Evolutionary conservation across 352 stramenopile species (phyloP).

Genomic region (Pythium phragmitis): DNA sequence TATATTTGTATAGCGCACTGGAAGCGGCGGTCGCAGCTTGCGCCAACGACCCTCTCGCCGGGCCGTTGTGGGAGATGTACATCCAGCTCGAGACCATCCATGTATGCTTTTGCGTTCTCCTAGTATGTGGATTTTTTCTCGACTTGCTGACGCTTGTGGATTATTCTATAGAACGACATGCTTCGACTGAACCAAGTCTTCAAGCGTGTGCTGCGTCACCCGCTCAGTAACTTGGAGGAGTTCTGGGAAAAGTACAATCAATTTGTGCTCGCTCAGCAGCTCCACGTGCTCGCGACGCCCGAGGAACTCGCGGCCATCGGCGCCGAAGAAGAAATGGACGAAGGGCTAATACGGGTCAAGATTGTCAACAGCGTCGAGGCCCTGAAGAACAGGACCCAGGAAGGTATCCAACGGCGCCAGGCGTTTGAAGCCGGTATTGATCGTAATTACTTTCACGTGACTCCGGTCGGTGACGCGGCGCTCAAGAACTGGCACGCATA

Average conservation of each 20-base stretch:
- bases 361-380: slow-evolving; percentile 76
- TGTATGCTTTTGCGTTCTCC: slow-evolving; percentile 30
- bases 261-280: slow-evolving; percentile 73
- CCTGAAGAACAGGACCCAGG: slow-evolving; percentile 68
- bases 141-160: not conserved
- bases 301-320: slow-evolving; percentile 62
- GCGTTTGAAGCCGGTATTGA: slow-evolving; percentile 76
- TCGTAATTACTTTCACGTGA: slow-evolving; percentile 83
- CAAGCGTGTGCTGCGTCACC: slow-evolving; percentile 71
- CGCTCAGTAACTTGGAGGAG: slow-evolving; percentile 74
- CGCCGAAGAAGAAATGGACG: slow-evolving; percentile 67
- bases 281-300: slow-evolving; percentile 53
- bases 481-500: slow-evolving; percentile 82
- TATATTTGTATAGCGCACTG: slow-evolving; percentile 34
- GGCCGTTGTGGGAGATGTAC: slow-evolving; percentile 75
- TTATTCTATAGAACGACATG: slow-evolving; percentile 71
- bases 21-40: slow-evolving; percentile 58
- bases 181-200: slow-evolving; percentile 76
- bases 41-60: slow-evolving; percentile 61
- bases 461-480: slow-evolving; percentile 54
- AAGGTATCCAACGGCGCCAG: slow-evolving; percentile 61
- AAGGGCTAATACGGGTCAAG: slow-evolving; percentile 77
- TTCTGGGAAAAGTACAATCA: slow-evolving; percentile 88
- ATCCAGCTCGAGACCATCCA: slow-evolving; percentile 79
- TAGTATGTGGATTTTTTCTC: not conserved